Evolutionary conservation across 2,329 filamentous ascomycete species (phyloP).

Genomic region (Aquanectria penicillioides): DNA sequence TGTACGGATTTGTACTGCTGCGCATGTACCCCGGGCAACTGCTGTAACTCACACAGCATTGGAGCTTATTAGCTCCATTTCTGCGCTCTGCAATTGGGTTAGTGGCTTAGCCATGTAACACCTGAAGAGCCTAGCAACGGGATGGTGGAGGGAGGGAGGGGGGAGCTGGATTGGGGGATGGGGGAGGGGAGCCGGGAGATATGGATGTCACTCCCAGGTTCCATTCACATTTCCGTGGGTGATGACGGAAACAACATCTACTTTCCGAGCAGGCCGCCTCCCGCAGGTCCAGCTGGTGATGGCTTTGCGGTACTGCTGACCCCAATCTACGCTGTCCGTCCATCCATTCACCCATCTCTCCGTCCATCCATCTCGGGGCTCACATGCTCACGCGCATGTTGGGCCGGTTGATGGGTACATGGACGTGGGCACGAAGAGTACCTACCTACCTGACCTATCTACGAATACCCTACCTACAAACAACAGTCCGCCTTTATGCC

Average conservation of each 20-base stretch:
- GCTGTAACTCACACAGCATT: constrained; percentile 1
- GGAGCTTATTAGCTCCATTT: constrained; percentile 1
- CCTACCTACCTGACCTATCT: neutral
- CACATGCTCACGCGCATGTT: constrained; percentile 7
- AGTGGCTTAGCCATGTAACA: constrained; percentile 17
- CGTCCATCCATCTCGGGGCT: too few species aligned
- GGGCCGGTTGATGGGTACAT: too few species aligned
- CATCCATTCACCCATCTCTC: constrained; percentile 1
- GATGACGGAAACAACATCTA: constrained; percentile 12
- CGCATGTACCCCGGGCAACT: constrained; percentile 10
- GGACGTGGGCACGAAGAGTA: too few species aligned
- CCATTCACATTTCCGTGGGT: neutral
- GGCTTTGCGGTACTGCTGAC: constrained; percentile 4
- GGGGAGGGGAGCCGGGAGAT: neutral
- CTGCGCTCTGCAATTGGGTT: constrained; percentile 2
- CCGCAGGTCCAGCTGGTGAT: constrained; percentile 6
- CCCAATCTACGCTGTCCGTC: neutral
- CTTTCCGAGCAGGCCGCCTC: constrained; percentile 13
- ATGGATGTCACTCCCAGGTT: constrained; percentile 18
- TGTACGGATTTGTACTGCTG: too few species aligned
- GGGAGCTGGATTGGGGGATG: neutral
- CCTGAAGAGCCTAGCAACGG: constrained; percentile 18
- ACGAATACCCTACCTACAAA: neutral
- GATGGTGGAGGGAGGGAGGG: constrained; percentile 14
- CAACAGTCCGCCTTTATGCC: too few species aligned